phyloP scores from a whole-genome alignment of 2,329 filamentous ascomycete genomes.

The Fusarium graminum region DNA sequence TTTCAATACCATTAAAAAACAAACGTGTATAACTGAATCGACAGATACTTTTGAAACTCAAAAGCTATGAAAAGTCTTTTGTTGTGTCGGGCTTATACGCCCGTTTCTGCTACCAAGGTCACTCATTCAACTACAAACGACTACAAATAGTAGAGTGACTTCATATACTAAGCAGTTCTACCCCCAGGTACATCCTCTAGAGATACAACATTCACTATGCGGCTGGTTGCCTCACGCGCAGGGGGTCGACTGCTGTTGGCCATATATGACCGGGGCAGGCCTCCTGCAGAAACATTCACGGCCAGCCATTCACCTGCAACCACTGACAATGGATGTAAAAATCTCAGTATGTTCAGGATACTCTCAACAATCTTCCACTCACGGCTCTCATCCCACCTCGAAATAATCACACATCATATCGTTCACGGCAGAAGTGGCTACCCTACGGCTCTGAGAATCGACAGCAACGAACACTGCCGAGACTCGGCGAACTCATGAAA shows the following conservation, averaged over 20 bases:
- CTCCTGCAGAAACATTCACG: conserved; percentile 7
- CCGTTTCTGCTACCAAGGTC: no score
- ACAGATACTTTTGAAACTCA: no score
- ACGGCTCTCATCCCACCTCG: neutral
- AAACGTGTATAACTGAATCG: no score
- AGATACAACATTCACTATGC: neutral
- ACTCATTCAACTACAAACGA: no score
- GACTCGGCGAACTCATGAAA: neutral
- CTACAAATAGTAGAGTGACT: no score
- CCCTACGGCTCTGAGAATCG: conserved; percentile 12
- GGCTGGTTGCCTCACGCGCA: conserved; percentile 12
- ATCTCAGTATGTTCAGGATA: conserved; percentile 33
- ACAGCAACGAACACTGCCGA: neutral
- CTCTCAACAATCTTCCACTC: conserved; percentile 25
- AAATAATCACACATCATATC: neutral
- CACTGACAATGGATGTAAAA: conserved; percentile 33
- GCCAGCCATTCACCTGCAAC: conserved; percentile 30
- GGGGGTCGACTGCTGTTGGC: conserved; percentile 20
- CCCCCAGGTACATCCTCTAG: neutral
- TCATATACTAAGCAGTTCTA: no score
- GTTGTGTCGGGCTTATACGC: no score
- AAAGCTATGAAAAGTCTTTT: no score
- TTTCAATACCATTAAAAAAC: no score
- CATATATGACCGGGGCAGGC: conserved; percentile 1
- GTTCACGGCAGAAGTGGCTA: conserved; percentile 7